Evolutionary conservation across 495 filamentous ascomycete species (phyloP), one percentile per base, ranked within the genome.

Genomic region (Penicillium canariense): DNA sequence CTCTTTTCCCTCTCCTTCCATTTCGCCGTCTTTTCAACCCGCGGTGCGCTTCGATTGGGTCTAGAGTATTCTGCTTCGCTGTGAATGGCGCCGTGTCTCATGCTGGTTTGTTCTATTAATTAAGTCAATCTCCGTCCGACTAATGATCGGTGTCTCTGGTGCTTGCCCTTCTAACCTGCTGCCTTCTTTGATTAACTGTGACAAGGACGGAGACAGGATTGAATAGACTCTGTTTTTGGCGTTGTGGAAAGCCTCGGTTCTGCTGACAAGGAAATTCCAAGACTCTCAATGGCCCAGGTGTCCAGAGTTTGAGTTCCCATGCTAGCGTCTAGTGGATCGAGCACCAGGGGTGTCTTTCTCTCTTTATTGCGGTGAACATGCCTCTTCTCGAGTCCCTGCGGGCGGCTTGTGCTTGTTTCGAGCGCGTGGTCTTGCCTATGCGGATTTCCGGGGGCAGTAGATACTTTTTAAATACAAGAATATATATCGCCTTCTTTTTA

Each of bases 11-110:
- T 43, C 5, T 22, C 32, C 40, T 26, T 51, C 48, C 4, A 32
- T 28, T 9, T 39, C 10, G 11, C 26, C n/a, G n/a, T 34, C 14
- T 44, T 45, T 23, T 42, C 4, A 30, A 18, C 48, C 14, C 47
- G 47, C 31, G 53, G 36, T 39, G 44, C 42, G 32, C 40, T 38
- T 22, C 42, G 30, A 54, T 47, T 45, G 22, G 32, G 40, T 43
- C 28, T 52, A 63, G 57, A 60, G 49, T 44, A 52, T 31, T 40
- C 34, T 40, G 7, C 18, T 25, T 52, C 11, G 18, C 43, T 49
- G 18, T 11, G 36, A 42, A 5, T 36, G 12, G 30, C 32, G 18
- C 31, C 15, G 28, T 39, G 40, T 31, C 15, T 23, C 39, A 52
- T 48, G 15, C 15, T 50, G 32, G 25, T 20, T 15, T 11, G 38